These are phyloP conservation scores for Leishmania turanica DNA, from an alignment of 208 protist species.

Conservation along the genomic window DNA sequence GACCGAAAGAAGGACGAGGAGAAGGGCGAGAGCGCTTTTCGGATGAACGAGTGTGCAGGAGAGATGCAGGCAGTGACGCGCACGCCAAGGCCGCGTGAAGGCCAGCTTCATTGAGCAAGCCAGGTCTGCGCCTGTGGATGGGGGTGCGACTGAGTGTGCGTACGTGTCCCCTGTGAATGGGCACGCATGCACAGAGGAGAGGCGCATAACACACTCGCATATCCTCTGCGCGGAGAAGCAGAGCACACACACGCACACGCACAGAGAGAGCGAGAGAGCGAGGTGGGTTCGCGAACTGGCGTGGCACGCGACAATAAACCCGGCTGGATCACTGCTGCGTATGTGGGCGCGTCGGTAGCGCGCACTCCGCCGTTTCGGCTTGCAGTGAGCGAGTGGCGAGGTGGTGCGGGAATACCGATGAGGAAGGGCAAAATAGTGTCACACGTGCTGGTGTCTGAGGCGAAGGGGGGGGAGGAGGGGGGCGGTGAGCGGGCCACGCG, in stretches of 20 bases:
- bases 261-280: background rate
- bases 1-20: background rate
- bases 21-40: background rate
- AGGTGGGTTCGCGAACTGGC: too few species aligned
- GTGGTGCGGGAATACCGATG: too few species aligned
- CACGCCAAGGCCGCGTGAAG: background rate
- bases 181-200: background rate
- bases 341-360: too few species aligned
- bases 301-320: too few species aligned
- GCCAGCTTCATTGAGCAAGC: background rate
- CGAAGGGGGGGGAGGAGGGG: background rate
- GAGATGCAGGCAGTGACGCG: background rate
- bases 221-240: too few species aligned
- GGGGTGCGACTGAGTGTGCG: too few species aligned
- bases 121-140: background rate
- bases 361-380: too few species aligned
- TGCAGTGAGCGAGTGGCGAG: too few species aligned
- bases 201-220: background rate
- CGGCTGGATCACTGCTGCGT: too few species aligned
- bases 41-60: background rate
- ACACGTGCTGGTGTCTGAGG: background rate
- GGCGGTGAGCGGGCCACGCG: background rate
- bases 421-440: too few species aligned
- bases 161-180: background rate
- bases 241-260: too few species aligned